Percentiles rank a stretch among this genome's conserved stretches.
phyloP scores from a whole-genome alignment of 192 early-diverging fungal genomes.

The Thamnidium elegans region DNA sequence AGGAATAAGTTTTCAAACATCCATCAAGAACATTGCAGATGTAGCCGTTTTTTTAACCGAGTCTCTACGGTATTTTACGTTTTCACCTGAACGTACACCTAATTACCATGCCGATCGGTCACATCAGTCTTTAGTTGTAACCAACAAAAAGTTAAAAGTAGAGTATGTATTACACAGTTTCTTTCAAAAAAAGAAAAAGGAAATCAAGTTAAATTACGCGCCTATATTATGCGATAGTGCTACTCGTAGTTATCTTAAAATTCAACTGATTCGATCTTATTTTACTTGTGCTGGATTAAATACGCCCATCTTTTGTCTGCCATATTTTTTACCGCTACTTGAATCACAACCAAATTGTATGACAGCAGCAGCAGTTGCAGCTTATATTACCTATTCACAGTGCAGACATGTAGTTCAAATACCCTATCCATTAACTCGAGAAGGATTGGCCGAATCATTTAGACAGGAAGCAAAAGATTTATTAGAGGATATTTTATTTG shows the following conservation, averaged over 20 bases:
- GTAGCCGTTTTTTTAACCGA: conserved; percentile 14
- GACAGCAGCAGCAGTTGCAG: conserved; percentile 17
- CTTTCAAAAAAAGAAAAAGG: conserved; percentile 10
- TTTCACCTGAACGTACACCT: conserved; percentile 11
- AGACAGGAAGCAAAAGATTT: conserved; percentile 12
- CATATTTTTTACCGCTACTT: conserved; percentile 9
- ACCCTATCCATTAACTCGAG: not conserved
- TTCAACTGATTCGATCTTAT: not conserved
- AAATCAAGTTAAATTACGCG: not conserved
- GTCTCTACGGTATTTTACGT: conserved; percentile 14
- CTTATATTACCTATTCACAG: conserved; percentile 14
- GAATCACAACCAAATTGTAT: conserved; percentile 12
- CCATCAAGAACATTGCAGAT: conserved; percentile 24
- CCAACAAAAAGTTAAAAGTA: conserved; percentile 17
- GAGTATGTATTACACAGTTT: conserved; percentile 16
- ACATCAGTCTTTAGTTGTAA: conserved; percentile 5
- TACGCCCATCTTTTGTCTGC: conserved; percentile 6
- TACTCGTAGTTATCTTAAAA: not conserved
- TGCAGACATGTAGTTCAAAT: conserved; percentile 16
- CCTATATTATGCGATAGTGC: too few species aligned
- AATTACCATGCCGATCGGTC: conserved; percentile 13
- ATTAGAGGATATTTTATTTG: conserved; percentile 23
- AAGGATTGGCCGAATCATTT: conserved; percentile 16
- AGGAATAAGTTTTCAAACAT: conserved; percentile 19
- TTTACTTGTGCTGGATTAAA: conserved; percentile 17